Evolutionary conservation across 139 green algal genomes (phyloP).

Genomic region (Diplosphaera chodatii): DNA sequence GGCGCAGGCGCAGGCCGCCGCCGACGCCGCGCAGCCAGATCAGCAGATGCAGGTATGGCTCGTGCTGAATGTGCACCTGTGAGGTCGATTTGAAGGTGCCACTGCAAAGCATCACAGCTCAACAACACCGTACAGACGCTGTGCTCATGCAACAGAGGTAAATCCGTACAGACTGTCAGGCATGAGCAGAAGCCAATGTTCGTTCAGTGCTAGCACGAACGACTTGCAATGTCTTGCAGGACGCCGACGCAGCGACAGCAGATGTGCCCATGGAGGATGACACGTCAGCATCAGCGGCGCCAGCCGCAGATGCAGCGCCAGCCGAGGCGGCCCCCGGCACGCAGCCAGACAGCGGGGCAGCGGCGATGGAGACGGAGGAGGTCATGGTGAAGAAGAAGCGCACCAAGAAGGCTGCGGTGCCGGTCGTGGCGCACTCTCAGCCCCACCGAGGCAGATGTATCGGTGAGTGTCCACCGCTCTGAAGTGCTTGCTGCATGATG

Average conservation of each 20-base stretch:
- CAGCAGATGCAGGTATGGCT: constrained; percentile 1
- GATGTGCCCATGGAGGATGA: background rate
- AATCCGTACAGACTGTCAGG: too few species aligned
- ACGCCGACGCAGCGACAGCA: constrained; percentile 19
- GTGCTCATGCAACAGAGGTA: too few species aligned
- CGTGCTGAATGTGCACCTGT: too few species aligned
- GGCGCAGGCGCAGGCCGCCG: constrained; percentile 32
- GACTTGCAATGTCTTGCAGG: constrained; percentile 19
- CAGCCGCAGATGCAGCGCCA: constrained; percentile 7
- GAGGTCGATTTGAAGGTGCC: too few species aligned
- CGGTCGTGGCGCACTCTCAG: constrained; percentile 23
- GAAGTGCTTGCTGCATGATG: too few species aligned
- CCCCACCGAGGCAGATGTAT: constrained; percentile 28
- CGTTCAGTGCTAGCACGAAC: too few species aligned
- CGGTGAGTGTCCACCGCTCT: too few species aligned
- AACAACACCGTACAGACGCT: too few species aligned
- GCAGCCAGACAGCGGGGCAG: constrained; percentile 8
- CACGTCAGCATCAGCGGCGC: background rate
- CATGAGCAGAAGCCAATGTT: too few species aligned
- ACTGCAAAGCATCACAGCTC: too few species aligned
- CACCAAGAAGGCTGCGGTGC: constrained; percentile 37
- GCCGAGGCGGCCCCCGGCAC: constrained; percentile 8
- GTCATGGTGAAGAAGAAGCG: constrained; percentile 34
- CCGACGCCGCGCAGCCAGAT: background rate
- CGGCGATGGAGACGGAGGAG: constrained; percentile 53